Base-by-base conservation (phyloP, 2,329 filamentous ascomycete species). In the Aschersonia sp. region DNA sequence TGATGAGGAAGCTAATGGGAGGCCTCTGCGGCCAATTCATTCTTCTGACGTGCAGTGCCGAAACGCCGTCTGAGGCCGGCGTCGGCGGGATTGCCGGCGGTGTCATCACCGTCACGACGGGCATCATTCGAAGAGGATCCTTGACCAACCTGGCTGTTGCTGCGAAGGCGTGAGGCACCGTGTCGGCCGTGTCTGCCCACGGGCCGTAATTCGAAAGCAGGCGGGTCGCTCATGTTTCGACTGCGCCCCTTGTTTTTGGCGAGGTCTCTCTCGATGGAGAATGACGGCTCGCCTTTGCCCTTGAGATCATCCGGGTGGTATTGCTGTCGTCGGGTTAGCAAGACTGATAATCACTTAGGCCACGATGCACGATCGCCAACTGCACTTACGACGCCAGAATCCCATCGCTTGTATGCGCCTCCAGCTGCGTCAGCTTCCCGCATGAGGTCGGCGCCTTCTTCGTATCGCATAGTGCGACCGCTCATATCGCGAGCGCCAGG, bases 371-470 rank as follows among this genome's bases (percentile, higher is more conserved):
- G 20, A 20, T 20, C 20, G 20, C 20, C 20, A 20, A 20, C 20
- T 20, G 20, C 20, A 20, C 82, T 65, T 72, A 92, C 88, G 54
- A 85, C 61, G 45, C 79, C 80, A 42, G 30, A 35, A 4, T 82
- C 77, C 70, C 80, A 91, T 44, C 86, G 77, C 66, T 80, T 84
- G 60, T 92, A 95, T 10, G 84, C 73, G n/a, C 82, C 85, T 12
- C 85, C 85, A 0, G 67, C 60, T 3, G 78, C 76, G 51, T 84
- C 78, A 1, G 68, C 65, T 57, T 91, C 86, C 45, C 82, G 74
- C 83, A 89, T 89, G 60, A 95, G 71, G 58, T 95, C 88, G 2
- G 82, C 75, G n/a, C 89, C 89, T 58, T 96, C 89, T 57, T 87
- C 72, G 57, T 96, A 96, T 31, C 81, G 54, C 71, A 94, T 86